Base-by-base conservation (phyloP, 192 early-diverging fungal genomes). In the Dissophora globulifera region DNA sequence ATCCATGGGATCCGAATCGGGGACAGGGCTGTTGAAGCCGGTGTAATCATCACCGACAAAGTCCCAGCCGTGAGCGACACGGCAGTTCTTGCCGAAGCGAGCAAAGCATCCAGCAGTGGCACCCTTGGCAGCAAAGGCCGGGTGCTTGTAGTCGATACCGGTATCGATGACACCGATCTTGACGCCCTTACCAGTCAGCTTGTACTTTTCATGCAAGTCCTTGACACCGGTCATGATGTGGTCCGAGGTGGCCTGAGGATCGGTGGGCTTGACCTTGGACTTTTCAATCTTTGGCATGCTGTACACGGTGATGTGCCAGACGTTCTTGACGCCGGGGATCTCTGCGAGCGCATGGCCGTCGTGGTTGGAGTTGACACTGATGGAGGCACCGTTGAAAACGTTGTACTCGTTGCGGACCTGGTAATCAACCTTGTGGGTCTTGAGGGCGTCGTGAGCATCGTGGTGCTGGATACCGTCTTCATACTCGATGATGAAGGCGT, bases 161-260 rank as follows among this genome's bases (percentile, higher is more conserved):
- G 82, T 85, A 53, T 89, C 88, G 20, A 89, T 85, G 52, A 89
- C 49, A 45, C 83, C 86, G 42, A 89, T 80, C 55, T 82, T 87
- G 47, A 86, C 76, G 8, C 79, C 78, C 61, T 78, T 79, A 2
- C 72, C 60, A 38, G 62, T 71, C 30, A 71, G 75, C 65, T 68
- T 71, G 49, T 78, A 52, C 65, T 76, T 70, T 25, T 75, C 26
- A 42, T 78, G 78, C 8, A 69, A 45, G 17, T 58, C 42, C 54
- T 65, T 38, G 26, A 86, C 71, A 30, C 84, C 84, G 31, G 82
- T 86, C 47, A 78, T 59, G n/a, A 69, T 38, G 51, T 86, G 80
- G 31, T 59, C 32, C 30, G 66, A 75, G 31, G 66, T 57, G 0
- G 81, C 22, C n/a, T 57, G 26, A 13, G 65, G 40, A 26, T 65